These are phyloP conservation scores for Epichloe scottii DNA, from an alignment of 2,329 filamentous ascomycete species.

Conservation along the genomic window DNA sequence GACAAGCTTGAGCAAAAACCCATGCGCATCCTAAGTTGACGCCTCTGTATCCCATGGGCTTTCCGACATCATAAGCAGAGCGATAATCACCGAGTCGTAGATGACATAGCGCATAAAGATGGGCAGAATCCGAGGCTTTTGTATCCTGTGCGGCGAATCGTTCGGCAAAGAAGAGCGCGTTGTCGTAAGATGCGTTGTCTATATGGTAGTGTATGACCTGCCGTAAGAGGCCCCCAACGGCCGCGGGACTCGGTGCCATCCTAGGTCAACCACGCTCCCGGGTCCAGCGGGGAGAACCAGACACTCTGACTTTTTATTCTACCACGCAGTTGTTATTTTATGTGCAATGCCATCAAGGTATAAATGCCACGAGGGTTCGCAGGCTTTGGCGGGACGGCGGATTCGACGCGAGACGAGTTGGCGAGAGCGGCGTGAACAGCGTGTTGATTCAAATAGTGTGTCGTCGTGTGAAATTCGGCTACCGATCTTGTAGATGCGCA, in stretches of 20 bases:
- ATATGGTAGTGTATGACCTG: conserved; percentile 58
- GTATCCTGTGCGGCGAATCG: conserved; percentile 75
- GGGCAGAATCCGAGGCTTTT: conserved; percentile 65
- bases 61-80: conserved; percentile 74
- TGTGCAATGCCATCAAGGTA: conserved; percentile 1
- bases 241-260: conserved; percentile 42
- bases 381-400: neutral
- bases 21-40: conserved; percentile 78
- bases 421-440: neutral
- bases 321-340: neutral
- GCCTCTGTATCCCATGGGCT: conserved; percentile 56
- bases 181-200: conserved; percentile 80
- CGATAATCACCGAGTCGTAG: conserved; percentile 71
- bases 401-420: neutral
- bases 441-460: neutral
- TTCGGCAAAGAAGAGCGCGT: conserved; percentile 87
- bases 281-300: neutral
- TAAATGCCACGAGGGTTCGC: conserved; percentile 2
- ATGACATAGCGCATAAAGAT: conserved; percentile 76
- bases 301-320: neutral
- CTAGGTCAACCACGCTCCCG: conserved; percentile 10
- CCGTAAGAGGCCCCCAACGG: conserved; percentile 39
- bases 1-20: conserved; percentile 80
- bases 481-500: neutral
- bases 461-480: neutral